phyloP scores from a whole-genome alignment of 2,329 filamentous ascomycete genomes.

The Amylocarpus encephaloides region DNA sequence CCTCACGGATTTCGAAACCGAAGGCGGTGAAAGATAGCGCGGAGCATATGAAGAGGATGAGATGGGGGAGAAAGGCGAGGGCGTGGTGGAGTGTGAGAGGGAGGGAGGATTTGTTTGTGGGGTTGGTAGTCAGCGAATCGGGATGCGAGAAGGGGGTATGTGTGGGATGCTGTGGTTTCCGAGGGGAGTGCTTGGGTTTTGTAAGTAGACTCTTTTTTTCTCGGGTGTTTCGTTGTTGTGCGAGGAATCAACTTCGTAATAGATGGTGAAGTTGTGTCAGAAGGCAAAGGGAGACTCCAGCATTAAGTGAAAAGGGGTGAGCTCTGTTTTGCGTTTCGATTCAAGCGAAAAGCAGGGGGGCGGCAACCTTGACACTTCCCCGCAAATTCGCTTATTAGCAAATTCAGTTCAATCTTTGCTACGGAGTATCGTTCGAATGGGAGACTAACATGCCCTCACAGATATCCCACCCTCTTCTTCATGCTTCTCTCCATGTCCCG shows the following conservation, averaged over 20 bases:
- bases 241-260: too few species aligned
- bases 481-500: slow-evolving; percentile 52
- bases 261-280: too few species aligned
- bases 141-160: slow-evolving; percentile 36
- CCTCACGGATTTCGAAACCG: slow-evolving; percentile 43
- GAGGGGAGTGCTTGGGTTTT: slow-evolving; percentile 49
- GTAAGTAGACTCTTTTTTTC: slow-evolving; percentile 29
- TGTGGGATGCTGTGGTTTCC: slow-evolving; percentile 50
- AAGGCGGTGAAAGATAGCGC: slow-evolving; percentile 40
- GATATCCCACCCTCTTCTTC: slow-evolving; percentile 48
- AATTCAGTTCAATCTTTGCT: too few species aligned
- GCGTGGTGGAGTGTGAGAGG: slow-evolving; percentile 52
- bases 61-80: slow-evolving; percentile 39
- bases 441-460: not conserved
- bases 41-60: slow-evolving; percentile 40
- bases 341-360: too few species aligned
- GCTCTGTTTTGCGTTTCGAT: not conserved
- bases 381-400: too few species aligned
- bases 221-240: not conserved
- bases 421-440: not conserved
- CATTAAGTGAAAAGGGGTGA: too few species aligned
- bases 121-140: slow-evolving; percentile 39
- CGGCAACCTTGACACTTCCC: too few species aligned
- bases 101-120: slow-evolving; percentile 44
- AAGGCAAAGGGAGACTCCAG: too few species aligned